Evolutionary conservation across 106 monocot species (phyloP).

Genomic region (Acanthochlamys bracteata): DNA sequence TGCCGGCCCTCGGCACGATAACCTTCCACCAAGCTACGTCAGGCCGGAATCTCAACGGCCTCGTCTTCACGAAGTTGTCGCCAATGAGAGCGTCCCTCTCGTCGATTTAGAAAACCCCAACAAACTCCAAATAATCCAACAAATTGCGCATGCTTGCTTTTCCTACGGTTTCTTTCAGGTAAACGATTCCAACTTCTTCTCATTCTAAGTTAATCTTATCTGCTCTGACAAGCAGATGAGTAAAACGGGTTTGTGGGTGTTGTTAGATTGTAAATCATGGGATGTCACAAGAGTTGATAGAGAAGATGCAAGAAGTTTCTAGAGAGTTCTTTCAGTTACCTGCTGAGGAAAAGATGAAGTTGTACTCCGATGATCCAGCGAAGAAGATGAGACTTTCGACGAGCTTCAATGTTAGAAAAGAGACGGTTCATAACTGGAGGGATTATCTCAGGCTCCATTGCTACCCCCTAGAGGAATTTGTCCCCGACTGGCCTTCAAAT

Average conservation of each 20-base stretch:
- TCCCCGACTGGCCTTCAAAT: conserved; percentile 59
- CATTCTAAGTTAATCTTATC: neutral
- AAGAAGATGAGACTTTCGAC: conserved; percentile 70
- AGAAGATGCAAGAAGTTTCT: conserved; percentile 25
- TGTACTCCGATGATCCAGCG: conserved; percentile 65
- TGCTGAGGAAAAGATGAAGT: conserved; percentile 42
- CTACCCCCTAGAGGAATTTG: conserved; percentile 59
- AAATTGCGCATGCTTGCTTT: conserved; percentile 46
- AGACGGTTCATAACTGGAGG: conserved; percentile 66
- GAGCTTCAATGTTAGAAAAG: conserved; percentile 76
- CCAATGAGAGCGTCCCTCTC: conserved; percentile 45
- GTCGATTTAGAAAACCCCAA: conserved; percentile 44
- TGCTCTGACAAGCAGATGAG: no score
- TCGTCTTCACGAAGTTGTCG: conserved; percentile 33
- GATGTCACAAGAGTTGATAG: conserved; percentile 18
- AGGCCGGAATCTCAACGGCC: conserved; percentile 62
- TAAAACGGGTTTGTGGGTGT: neutral
- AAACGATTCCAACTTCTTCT: neutral
- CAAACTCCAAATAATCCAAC: conserved; percentile 14
- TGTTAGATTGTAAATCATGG: conserved; percentile 48
- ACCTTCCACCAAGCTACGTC: conserved; percentile 51
- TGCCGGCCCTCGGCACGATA: conserved; percentile 13
- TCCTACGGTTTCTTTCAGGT: conserved; percentile 88
- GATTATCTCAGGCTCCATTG: conserved; percentile 83
- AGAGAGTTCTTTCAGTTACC: conserved; percentile 60